These are phyloP conservation scores for Mycena sanguinolenta DNA, from an alignment of 768 basidiomycete species.

Conservation along the genomic window DNA sequence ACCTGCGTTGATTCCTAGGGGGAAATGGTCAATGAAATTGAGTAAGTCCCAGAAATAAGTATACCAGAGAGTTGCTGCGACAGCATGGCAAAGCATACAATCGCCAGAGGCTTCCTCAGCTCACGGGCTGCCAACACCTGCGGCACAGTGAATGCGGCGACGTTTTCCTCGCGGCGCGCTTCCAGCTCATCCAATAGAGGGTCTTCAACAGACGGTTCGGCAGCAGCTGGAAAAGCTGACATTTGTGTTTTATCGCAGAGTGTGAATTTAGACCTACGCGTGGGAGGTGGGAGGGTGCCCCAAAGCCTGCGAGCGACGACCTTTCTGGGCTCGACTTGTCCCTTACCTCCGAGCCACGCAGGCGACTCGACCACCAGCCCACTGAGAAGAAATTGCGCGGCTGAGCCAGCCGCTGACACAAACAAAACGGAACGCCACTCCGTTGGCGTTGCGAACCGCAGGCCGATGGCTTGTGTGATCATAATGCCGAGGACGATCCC, in stretches of 20 bases:
- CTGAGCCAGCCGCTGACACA: slow-evolving; percentile 69
- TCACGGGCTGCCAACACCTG: slow-evolving; percentile 66
- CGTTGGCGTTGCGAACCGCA: slow-evolving; percentile 75
- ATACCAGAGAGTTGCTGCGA: slow-evolving; percentile 85
- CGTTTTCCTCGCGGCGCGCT: slow-evolving; percentile 42
- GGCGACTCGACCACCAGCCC: slow-evolving; percentile 78
- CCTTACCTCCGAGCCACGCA: slow-evolving; percentile 69
- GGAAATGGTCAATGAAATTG: slow-evolving; percentile 16
- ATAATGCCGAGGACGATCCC: slow-evolving; percentile 90
- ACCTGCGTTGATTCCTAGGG: slow-evolving; percentile 83
- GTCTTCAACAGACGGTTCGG: slow-evolving; percentile 49
- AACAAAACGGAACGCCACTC: slow-evolving; percentile 81
- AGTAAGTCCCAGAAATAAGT: neutral
- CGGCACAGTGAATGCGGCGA: slow-evolving; percentile 60
- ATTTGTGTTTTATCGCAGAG: neutral
- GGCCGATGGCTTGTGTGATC: slow-evolving; percentile 84
- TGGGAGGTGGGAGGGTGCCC: slow-evolving; percentile 50
- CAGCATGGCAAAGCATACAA: slow-evolving; percentile 79
- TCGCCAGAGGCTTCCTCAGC: slow-evolving; percentile 72
- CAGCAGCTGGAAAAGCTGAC: slow-evolving; percentile 19
- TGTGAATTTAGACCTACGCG: slow-evolving; percentile 41
- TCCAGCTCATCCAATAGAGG: slow-evolving; percentile 55
- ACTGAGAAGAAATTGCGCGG: slow-evolving; percentile 69
- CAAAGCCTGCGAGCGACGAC: slow-evolving; percentile 66
- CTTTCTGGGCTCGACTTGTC: slow-evolving; percentile 64